These are phyloP conservation scores for Fusarium pilosicola DNA, from an alignment of 2,329 filamentous ascomycete species.

Conservation along the genomic window DNA sequence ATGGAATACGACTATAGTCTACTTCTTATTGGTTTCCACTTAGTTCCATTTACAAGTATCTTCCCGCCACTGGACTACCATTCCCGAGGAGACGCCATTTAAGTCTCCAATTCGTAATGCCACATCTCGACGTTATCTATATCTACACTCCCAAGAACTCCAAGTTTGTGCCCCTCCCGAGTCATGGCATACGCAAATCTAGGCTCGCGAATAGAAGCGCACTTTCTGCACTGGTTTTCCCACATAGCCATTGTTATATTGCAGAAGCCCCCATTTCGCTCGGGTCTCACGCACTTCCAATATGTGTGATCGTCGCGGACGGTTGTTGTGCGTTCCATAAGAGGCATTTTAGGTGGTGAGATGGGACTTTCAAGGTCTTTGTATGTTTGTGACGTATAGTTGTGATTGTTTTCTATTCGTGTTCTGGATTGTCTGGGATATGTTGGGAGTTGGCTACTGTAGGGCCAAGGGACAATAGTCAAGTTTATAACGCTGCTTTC, in stretches of 20 bases:
- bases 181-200: background rate
- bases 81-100: fast-evolving
- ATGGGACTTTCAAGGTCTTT: fast-evolving
- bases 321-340: background rate
- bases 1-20: background rate
- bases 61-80: fast-evolving
- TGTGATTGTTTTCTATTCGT: too few species aligned
- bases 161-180: fast-evolving
- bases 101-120: background rate
- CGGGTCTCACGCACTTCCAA: background rate
- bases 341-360: fast-evolving
- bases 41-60: fast-evolving
- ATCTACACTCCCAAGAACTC: background rate
- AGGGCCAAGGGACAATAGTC: too few species aligned
- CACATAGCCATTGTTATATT: background rate
- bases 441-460: too few species aligned
- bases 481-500: background rate
- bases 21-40: too few species aligned
- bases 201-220: background rate
- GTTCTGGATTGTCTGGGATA: too few species aligned
- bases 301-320: background rate
- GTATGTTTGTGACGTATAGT: too few species aligned
- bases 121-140: background rate
- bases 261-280: fast-evolving
- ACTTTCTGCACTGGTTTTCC: background rate